Evolutionary conservation across 805 yeast species (phyloP).

Genomic region (Zygotorulaspora chibaensis): DNA sequence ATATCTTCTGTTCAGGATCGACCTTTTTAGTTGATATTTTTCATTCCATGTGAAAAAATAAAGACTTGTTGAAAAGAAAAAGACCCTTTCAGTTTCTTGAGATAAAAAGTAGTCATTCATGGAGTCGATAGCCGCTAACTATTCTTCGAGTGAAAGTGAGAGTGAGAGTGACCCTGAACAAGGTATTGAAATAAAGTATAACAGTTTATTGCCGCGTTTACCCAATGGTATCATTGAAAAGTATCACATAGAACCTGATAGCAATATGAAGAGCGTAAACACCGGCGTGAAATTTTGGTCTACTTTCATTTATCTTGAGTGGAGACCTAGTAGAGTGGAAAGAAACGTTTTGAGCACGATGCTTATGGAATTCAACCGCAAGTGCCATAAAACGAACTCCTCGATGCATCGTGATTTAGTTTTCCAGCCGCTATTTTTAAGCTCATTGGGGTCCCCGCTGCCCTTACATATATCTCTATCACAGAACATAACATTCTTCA

Average conservation of each 20-base stretch:
- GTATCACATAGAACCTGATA: slow-evolving; percentile 24
- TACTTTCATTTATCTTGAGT: slow-evolving; percentile 26
- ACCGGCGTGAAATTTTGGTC: slow-evolving; percentile 10
- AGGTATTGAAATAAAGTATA: background rate
- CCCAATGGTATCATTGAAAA: slow-evolving; percentile 23
- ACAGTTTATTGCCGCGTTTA: slow-evolving; percentile 14
- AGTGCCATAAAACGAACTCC: slow-evolving; percentile 1
- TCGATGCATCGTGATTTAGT: background rate
- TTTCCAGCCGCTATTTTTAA: slow-evolving; percentile 26
- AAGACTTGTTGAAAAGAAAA: background rate
- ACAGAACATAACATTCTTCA: slow-evolving; percentile 11
- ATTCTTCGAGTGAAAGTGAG: slow-evolving; percentile 15
- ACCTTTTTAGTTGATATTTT: background rate
- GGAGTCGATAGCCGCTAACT: slow-evolving; percentile 18
- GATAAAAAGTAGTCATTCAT: slow-evolving; percentile 7
- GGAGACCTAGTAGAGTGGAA: slow-evolving; percentile 21
- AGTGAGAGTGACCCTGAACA: slow-evolving; percentile 10
- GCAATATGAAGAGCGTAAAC: slow-evolving; percentile 4
- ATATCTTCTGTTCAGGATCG: too few species aligned
- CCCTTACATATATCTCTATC: slow-evolving; percentile 31
- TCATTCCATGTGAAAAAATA: slow-evolving; percentile 8
- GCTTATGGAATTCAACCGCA: slow-evolving; percentile 10
- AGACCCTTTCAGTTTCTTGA: slow-evolving; percentile 3
- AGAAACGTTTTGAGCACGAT: slow-evolving; percentile 13
- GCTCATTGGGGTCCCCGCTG: slow-evolving; percentile 26